Conservation (phyloP, 208 protist species). For the Trichomonas vaginalis region DNA sequence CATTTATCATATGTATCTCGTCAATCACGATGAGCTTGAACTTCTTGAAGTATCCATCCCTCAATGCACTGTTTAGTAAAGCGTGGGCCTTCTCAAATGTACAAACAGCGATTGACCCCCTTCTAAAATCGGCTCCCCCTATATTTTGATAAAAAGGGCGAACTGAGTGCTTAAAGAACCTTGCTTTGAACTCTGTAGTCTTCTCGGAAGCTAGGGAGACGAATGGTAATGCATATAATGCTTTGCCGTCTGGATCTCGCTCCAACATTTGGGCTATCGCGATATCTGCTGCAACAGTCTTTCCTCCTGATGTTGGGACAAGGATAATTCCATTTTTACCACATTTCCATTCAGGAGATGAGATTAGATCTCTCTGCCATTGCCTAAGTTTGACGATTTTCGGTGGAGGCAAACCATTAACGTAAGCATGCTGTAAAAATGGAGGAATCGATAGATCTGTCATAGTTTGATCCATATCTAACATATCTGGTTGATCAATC, state of each 20-base stretch:
- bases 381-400: neutral
- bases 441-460: neutral
- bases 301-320: conserved; percentile 7
- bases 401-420: neutral
- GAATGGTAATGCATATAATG: neutral
- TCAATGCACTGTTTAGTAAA: neutral
- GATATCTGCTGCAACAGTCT: neutral
- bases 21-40: neutral
- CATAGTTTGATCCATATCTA: neutral
- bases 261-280: neutral
- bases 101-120: neutral
- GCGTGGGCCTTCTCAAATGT: conserved; percentile 5
- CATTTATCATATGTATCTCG: conserved; percentile 5
- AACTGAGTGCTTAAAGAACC: neutral
- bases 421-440: neutral
- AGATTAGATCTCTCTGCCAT: neutral
- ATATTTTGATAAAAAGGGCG: neutral
- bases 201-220: neutral
- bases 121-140: neutral
- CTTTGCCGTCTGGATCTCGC: neutral
- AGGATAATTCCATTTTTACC: neutral
- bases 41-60: neutral
- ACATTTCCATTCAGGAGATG: neutral
- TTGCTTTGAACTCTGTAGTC: neutral
- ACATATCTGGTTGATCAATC: neutral